Conservation (phyloP, 495 filamentous ascomycete species). For the Penicillium pulvis region DNA sequence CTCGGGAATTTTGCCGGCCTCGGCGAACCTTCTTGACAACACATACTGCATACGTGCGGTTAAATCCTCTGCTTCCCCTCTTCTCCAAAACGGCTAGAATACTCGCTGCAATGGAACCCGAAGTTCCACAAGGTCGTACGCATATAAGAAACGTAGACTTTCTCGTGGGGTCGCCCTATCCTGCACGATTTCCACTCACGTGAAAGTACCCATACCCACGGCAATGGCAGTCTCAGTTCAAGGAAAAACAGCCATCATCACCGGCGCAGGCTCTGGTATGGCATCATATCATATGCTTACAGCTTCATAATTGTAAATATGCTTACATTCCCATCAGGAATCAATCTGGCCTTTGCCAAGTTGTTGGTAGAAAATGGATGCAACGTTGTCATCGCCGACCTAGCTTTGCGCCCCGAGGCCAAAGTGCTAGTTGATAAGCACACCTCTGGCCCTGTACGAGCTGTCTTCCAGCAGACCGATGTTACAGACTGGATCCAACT, state of each 20-base stretch:
- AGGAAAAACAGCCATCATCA: constrained; percentile 69
- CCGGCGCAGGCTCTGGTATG: constrained; percentile 70
- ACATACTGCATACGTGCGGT: constrained; percentile 9
- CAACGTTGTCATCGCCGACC: constrained; percentile 67
- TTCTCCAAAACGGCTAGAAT: constrained; percentile 19
- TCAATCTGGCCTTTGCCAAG: constrained; percentile 61
- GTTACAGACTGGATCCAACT: constrained; percentile 63
- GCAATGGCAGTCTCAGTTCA: constrained; percentile 50
- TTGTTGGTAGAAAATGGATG: constrained; percentile 60
- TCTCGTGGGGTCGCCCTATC: background rate
- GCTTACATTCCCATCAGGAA: constrained; percentile 26
- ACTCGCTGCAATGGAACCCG: constrained; percentile 25
- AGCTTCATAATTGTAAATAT: background rate
- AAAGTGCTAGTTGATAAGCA: constrained; percentile 56
- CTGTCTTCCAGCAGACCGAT: constrained; percentile 64
- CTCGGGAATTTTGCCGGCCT: constrained; percentile 20
- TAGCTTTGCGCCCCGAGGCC: constrained; percentile 66
- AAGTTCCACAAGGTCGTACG: constrained; percentile 17
- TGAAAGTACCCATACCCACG: background rate
- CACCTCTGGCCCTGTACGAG: constrained; percentile 42
- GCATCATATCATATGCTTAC: background rate
- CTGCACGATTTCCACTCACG: background rate
- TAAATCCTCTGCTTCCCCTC: constrained; percentile 17
- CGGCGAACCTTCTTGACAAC: constrained; percentile 9
- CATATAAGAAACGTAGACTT: constrained; percentile 17